Percentiles rank a stretch among this genome's conserved stretches.
Evolutionary conservation across 371 early-diverging fungal species (phyloP).

Genomic region (Blyttiomyces sp.): DNA sequence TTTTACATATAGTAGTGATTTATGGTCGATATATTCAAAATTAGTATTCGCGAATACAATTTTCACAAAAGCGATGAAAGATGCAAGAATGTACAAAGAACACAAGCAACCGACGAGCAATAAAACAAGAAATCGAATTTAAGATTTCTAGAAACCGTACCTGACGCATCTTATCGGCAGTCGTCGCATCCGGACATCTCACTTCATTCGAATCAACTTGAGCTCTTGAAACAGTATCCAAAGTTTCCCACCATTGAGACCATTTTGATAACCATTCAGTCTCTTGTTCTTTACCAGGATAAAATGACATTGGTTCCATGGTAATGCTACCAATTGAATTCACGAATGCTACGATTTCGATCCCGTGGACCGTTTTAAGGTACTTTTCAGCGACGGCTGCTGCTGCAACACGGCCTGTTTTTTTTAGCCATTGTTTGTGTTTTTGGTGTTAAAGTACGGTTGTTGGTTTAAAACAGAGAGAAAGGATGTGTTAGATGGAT

Average conservation of each 20-base stretch:
- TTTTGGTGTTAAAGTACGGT: too few relatives aligned
- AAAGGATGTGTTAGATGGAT: background rate
- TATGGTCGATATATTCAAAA: too few relatives aligned
- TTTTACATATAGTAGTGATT: background rate
- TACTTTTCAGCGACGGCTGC: constrained; percentile 96
- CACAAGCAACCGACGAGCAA: background rate
- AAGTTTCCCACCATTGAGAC: constrained; percentile 53
- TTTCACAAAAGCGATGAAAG: too few relatives aligned
- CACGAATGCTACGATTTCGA: constrained; percentile 94
- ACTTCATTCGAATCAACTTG: constrained; percentile 69
- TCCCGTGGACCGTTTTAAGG: constrained; percentile 68
- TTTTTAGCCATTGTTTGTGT: too few relatives aligned
- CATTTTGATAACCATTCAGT: constrained; percentile 56
- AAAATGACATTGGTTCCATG: constrained; percentile 53
- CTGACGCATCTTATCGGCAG: constrained; percentile 63
- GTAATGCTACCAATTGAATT: constrained; percentile 79
- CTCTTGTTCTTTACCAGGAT: constrained; percentile 54
- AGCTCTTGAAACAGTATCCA: constrained; percentile 69
- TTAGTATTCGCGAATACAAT: background rate
- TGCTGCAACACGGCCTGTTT: constrained; percentile 89
- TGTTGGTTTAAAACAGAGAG: too few relatives aligned
- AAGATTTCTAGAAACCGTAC: constrained; percentile 44
- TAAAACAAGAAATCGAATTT: background rate
- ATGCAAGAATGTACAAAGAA: background rate
- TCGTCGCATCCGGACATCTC: constrained; percentile 69